Evolutionary conservation across 2,329 filamentous ascomycete genomes (phyloP).

Genomic region (Aspergillus sp.): DNA sequence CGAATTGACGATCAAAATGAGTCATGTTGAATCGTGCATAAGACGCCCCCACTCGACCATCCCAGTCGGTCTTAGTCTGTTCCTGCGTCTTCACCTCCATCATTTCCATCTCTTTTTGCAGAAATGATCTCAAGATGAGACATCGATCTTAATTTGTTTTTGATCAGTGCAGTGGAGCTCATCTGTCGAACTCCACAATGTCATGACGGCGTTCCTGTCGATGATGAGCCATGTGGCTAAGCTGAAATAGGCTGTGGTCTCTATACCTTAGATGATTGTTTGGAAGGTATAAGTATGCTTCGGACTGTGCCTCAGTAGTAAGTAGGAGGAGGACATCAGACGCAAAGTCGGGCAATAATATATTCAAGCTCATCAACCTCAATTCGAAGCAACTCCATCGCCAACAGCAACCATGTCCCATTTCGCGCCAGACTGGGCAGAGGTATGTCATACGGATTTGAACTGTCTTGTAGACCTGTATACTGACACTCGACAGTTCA

Average conservation of each 20-base stretch:
- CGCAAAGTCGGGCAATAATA: background rate
- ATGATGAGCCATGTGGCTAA: too few relatives aligned
- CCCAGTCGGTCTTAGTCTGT: background rate
- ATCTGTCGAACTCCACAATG: too few relatives aligned
- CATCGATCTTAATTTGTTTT: too few relatives aligned
- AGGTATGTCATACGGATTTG: too few relatives aligned
- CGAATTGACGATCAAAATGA: background rate
- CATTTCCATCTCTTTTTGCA: background rate
- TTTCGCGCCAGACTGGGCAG: background rate
- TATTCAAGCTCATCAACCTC: background rate
- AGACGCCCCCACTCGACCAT: background rate
- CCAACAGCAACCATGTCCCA: background rate
- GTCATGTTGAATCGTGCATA: background rate
- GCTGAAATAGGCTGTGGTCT: too few relatives aligned
- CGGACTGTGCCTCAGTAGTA: background rate
- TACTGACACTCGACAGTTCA: too few relatives aligned
- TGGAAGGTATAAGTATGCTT: background rate
- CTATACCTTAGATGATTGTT: too few relatives aligned
- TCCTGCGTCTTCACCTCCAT: background rate
- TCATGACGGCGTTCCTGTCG: too few relatives aligned
- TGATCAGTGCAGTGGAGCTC: too few relatives aligned
- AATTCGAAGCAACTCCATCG: background rate
- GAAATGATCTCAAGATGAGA: too few relatives aligned
- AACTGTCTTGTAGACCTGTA: too few relatives aligned
- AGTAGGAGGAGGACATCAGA: background rate